A percentile compares a stretch with the other conserved stretches of the same genome.
Conservation (phyloP, 2,329 filamentous ascomycete species). For the Meredithiella fracta region DNA sequence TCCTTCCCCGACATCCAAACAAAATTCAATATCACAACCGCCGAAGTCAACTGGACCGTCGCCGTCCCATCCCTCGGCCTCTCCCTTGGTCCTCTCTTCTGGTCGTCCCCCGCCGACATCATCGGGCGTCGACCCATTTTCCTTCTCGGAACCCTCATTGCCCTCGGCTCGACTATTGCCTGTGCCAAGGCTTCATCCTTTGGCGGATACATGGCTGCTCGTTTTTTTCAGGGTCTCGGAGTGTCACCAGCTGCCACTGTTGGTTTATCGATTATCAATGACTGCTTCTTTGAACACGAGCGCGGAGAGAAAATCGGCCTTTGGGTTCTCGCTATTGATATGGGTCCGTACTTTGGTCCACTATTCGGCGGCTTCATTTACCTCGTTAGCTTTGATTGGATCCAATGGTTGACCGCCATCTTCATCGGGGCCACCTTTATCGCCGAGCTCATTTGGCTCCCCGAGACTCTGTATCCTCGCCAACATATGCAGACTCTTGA, state of each 20-base stretch:
- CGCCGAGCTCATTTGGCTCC: constrained; percentile 33
- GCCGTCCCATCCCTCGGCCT: constrained; percentile 35
- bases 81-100: constrained; percentile 33
- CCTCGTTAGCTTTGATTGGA: constrained; percentile 31
- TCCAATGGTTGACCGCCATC: constrained; percentile 38
- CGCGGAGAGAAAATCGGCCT: constrained; percentile 37
- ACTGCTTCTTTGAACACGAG: constrained; percentile 40
- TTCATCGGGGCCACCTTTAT: constrained; percentile 32
- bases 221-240: constrained; percentile 42
- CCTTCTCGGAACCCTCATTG: constrained; percentile 24
- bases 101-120: constrained; percentile 32
- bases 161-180: constrained; percentile 21
- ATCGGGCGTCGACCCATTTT: constrained; percentile 35
- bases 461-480: constrained; percentile 40
- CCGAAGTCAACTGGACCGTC: constrained; percentile 38
- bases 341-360: constrained; percentile 30
- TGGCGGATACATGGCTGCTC: constrained; percentile 36
- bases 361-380: constrained; percentile 34
- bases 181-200: constrained; percentile 24
- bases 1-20: constrained; percentile 34
- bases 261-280: constrained; percentile 36
- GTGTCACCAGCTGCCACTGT: constrained; percentile 37
- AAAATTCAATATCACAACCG: constrained; percentile 28
- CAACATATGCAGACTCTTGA: constrained; percentile 27
- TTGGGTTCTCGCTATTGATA: constrained; percentile 40